Evolutionary conservation across 768 basidiomycete genomes (phyloP).

Genomic region (Boletus subcaerulescens): DNA sequence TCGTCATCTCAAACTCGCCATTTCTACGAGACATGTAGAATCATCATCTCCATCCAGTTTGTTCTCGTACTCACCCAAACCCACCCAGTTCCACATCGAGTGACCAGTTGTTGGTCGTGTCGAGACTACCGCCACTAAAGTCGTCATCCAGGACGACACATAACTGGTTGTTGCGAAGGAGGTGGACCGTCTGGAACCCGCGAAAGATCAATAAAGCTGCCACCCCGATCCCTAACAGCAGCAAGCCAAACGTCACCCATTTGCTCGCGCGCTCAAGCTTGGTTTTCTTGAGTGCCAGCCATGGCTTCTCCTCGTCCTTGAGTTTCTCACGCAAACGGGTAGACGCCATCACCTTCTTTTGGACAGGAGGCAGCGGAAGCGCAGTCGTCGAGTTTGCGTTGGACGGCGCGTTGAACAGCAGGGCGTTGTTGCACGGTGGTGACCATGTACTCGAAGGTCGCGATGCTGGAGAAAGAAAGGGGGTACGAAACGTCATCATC

Average conservation of each 20-base stretch:
- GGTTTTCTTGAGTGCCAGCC: conserved; percentile 39
- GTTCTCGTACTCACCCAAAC: conserved; percentile 36
- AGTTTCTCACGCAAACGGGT: conserved; percentile 55
- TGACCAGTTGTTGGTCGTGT: conserved; percentile 43
- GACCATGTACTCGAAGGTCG: conserved; percentile 64
- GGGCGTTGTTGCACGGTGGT: conserved; percentile 42
- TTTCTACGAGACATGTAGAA: conserved; percentile 29
- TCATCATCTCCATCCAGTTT: background rate
- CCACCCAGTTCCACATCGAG: conserved; percentile 54
- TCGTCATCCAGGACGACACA: conserved; percentile 50
- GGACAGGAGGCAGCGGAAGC: conserved; percentile 43
- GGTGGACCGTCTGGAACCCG: conserved; percentile 39
- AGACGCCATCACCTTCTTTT: conserved; percentile 36
- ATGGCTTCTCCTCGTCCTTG: conserved; percentile 43
- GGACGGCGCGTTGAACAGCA: conserved; percentile 27
- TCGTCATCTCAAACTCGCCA: conserved; percentile 59
- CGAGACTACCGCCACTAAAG: conserved; percentile 40
- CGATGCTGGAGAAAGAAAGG: conserved; percentile 69
- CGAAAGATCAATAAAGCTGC: conserved; percentile 46
- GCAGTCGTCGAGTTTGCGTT: conserved; percentile 27
- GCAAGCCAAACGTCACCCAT: conserved; percentile 45
- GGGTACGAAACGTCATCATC: conserved; percentile 53
- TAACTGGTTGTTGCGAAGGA: conserved; percentile 35
- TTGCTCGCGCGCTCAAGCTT: conserved; percentile 35
- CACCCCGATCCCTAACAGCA: conserved; percentile 41